Evolutionary conservation across 306 rosid genomes (phyloP).

Genomic region (Fragaria iinumae): DNA sequence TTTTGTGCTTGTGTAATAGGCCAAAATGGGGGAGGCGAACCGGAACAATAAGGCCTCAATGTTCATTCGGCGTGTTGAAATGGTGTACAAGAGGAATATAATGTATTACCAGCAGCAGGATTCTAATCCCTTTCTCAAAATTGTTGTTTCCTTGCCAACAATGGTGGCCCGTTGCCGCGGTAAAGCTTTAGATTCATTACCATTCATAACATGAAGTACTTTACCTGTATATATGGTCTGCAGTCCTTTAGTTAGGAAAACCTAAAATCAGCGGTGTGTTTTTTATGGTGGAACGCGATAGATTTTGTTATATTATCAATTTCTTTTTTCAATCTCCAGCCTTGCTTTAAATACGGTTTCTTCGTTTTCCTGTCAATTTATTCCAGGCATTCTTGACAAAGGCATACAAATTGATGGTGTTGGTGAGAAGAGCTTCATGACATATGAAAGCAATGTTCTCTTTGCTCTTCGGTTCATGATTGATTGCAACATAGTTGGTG

Average conservation of each 20-base stretch:
- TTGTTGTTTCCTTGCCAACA: slow-evolving; percentile 89
- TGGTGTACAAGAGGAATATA: slow-evolving; percentile 81
- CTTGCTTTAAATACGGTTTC: slow-evolving; percentile 8
- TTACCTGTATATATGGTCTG: neutral
- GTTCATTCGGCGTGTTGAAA: slow-evolving; percentile 66
- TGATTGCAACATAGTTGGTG: slow-evolving; percentile 89
- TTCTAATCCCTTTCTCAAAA: slow-evolving; percentile 80
- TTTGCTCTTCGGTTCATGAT: slow-evolving; percentile 98
- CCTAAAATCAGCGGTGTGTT: neutral
- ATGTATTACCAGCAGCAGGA: slow-evolving; percentile 85
- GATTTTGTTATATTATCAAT: neutral
- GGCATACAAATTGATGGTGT: slow-evolving; percentile 89
- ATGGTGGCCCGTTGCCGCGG: slow-evolving; percentile 99
- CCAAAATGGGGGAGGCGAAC: slow-evolving; percentile 84
- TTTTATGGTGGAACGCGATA: neutral
- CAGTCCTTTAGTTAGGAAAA: neutral
- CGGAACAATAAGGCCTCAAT: slow-evolving; percentile 69
- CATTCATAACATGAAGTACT: neutral
- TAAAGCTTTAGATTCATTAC: slow-evolving; percentile 28
- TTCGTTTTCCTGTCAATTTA: slow-evolving; percentile 22
- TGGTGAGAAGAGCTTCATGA: slow-evolving; percentile 87
- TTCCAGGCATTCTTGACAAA: slow-evolving; percentile 87
- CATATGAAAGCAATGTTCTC: slow-evolving; percentile 98
- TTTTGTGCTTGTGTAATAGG: slow-evolving; percentile 43
- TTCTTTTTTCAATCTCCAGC: neutral